phyloP scores from a whole-genome alignment of 306 rosid species.

The Prunus salicina region DNA sequence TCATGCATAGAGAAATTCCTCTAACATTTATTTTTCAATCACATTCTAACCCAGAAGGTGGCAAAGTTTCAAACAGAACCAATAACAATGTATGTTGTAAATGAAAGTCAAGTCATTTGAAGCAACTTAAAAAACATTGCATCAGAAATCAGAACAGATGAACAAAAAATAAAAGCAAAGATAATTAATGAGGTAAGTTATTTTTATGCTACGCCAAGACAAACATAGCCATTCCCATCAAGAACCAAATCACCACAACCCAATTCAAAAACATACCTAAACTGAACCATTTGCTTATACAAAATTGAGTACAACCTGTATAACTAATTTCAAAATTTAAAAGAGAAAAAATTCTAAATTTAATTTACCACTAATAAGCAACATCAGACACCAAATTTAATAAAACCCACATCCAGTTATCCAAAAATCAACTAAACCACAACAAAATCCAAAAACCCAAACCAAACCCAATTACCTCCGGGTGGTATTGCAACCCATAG shows the following conservation, averaged over 20 bases:
- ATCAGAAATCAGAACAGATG: background rate
- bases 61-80: background rate
- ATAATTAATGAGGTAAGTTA: background rate
- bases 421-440: background rate
- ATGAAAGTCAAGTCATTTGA: background rate
- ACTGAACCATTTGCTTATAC: background rate
- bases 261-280: background rate
- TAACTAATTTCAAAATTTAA: background rate
- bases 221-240: background rate
- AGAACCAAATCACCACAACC: background rate
- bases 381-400: background rate
- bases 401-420: background rate
- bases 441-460: background rate
- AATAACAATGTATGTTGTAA: background rate
- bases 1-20: background rate
- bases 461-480: slow-evolving; percentile 57
- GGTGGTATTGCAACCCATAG: slow-evolving; percentile 91
- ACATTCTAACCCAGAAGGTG: background rate
- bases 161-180: background rate
- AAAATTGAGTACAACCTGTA: background rate
- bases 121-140: background rate
- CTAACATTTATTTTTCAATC: background rate
- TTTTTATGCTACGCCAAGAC: background rate
- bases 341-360: background rate
- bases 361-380: background rate